phyloP scores from a whole-genome alignment of 495 filamentous ascomycete species.

The Aspergillus panamensis region DNA sequence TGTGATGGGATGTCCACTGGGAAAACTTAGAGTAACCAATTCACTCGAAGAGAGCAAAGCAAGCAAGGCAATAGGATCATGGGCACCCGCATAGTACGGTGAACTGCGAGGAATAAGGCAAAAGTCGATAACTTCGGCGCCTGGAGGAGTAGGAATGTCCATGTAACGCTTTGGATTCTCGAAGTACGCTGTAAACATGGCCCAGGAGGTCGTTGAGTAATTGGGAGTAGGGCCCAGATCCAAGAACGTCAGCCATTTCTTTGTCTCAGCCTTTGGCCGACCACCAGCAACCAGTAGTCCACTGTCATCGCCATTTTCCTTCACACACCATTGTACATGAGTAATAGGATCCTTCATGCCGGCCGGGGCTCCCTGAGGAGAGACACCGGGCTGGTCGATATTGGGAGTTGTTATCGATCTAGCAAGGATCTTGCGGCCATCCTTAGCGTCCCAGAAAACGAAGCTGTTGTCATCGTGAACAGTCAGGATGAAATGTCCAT shows the following conservation, averaged over 20 bases:
- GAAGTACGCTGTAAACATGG: conserved; percentile 72
- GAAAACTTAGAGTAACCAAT: conserved; percentile 82
- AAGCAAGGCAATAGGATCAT: conserved; percentile 85
- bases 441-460: conserved; percentile 92
- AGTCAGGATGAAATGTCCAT: conserved; percentile 83
- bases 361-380: conserved; percentile 42
- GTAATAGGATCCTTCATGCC: conserved; percentile 67
- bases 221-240: conserved; percentile 86
- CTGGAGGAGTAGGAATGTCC: conserved; percentile 73
- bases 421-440: conserved; percentile 80
- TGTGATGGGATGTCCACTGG: conserved; percentile 81
- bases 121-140: conserved; percentile 75
- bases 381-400: conserved; percentile 58
- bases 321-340: conserved; percentile 84
- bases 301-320: conserved; percentile 88
- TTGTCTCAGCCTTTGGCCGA: conserved; percentile 53
- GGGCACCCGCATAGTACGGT: conserved; percentile 80
- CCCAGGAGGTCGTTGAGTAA: conserved; percentile 87
- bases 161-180: conserved; percentile 63
- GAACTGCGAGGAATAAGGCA: conserved; percentile 75
- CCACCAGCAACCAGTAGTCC: conserved; percentile 85
- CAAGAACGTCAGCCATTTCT: conserved; percentile 78
- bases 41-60: conserved; percentile 81
- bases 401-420: conserved; percentile 70
- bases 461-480: conserved; percentile 86